These are phyloP conservation scores for Leccinum obscurum DNA, from an alignment of 768 basidiomycete genomes.

Conservation along the genomic window DNA sequence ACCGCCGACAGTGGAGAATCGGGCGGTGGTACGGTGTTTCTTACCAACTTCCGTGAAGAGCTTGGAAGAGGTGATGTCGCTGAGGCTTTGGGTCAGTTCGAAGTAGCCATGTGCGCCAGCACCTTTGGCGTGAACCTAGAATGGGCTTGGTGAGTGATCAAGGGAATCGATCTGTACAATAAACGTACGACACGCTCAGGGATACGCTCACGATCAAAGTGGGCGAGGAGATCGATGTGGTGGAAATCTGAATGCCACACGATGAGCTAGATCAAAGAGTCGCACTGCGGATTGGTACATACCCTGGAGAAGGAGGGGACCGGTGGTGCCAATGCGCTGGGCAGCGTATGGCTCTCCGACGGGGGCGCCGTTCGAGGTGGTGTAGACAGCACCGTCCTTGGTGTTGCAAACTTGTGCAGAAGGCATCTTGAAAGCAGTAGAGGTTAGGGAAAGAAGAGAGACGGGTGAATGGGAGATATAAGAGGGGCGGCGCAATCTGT, in stretches of 20 bases:
- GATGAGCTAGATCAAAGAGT: conserved; percentile 16
- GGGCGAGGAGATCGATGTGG: conserved; percentile 85
- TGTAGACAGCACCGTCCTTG: conserved; percentile 69
- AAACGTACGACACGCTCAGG: conserved; percentile 84
- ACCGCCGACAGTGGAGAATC: conserved; percentile 95
- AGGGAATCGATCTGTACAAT: background rate
- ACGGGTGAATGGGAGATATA: conserved; percentile 7
- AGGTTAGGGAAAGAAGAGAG: conserved; percentile 4
- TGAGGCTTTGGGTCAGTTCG: conserved; percentile 82
- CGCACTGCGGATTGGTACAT: conserved; percentile 16
- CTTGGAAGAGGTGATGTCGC: conserved; percentile 73
- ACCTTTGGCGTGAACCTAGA: conserved; percentile 87
- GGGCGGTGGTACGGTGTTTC: conserved; percentile 71
- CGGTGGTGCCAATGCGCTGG: conserved; percentile 70
- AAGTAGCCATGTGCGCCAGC: conserved; percentile 94
- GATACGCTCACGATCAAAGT: conserved; percentile 94
- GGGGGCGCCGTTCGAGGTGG: conserved; percentile 83
- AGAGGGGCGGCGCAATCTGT: conserved; percentile 4
- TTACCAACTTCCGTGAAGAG: conserved; percentile 67
- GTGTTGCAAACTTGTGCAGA: conserved; percentile 54
- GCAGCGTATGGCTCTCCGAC: conserved; percentile 74
- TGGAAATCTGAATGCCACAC: conserved; percentile 65
- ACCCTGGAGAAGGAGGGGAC: conserved; percentile 92
- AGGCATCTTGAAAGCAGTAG: conserved; percentile 50
- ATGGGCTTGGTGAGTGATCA: conserved; percentile 25